These are phyloP conservation scores for Casuarina glauca DNA, from an alignment of 306 rosid genomes.

Conservation along the genomic window DNA sequence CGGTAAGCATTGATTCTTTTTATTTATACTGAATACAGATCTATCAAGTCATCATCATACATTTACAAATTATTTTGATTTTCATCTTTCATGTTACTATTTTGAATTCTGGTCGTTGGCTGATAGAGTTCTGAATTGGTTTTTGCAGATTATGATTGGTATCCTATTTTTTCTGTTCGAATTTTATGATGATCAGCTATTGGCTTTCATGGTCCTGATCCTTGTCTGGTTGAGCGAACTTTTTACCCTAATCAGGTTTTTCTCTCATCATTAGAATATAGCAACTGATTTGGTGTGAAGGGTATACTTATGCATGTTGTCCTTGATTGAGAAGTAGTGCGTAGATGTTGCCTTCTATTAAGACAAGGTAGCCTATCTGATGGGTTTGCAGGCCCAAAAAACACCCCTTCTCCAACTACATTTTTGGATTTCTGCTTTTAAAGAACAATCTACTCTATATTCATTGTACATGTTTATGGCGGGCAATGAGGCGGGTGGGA, in stretches of 20 bases:
- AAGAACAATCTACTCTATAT: conserved; percentile 17
- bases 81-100: neutral
- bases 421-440: conserved; percentile 5
- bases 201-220: conserved; percentile 95
- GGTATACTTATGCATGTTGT: conserved; percentile 10
- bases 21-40: conserved; percentile 2
- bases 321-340: conserved; percentile 17
- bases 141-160: conserved; percentile 96
- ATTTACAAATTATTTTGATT: neutral
- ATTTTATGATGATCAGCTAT: conserved; percentile 91
- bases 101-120: conserved; percentile 12
- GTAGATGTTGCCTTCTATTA: neutral
- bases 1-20: conserved; percentile 52
- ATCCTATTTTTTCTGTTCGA: conserved; percentile 93
- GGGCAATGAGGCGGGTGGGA: neutral
- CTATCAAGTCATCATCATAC: neutral
- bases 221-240: conserved; percentile 98
- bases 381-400: conserved; percentile 9
- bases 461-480: neutral
- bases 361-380: neutral
- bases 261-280: conserved; percentile 3
- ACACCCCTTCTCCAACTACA: neutral
- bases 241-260: conserved; percentile 85
- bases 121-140: conserved; percentile 16
- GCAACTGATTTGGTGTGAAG: conserved; percentile 1